Conservation (phyloP, 2,329 filamentous ascomycete genomes). For the Phyllosticta citribraziliensis region DNA sequence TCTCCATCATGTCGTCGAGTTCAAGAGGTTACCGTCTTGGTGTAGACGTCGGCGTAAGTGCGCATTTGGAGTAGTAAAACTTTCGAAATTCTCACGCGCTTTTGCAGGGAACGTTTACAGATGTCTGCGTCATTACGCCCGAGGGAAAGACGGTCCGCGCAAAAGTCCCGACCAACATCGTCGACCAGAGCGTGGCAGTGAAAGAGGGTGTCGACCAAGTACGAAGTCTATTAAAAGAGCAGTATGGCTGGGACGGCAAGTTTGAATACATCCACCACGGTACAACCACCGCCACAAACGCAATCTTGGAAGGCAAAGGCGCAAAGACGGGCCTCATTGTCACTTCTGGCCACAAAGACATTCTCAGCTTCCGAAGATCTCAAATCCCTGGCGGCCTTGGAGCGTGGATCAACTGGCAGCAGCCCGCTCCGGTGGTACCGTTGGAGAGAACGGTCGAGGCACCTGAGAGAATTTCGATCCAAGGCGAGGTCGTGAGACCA, state of each 20-base stretch:
- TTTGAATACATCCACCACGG: slow-evolving; percentile 43
- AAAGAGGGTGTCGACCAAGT: slow-evolving; percentile 36
- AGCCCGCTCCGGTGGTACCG: slow-evolving; percentile 40
- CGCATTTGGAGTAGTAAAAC: neutral
- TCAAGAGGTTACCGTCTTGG: slow-evolving; percentile 16
- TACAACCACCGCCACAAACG: slow-evolving; percentile 41
- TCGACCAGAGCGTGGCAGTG: slow-evolving; percentile 40
- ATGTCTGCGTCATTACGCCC: slow-evolving; percentile 39
- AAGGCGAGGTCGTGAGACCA: slow-evolving; percentile 31
- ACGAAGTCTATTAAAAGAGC: slow-evolving; percentile 28
- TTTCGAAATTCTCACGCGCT: neutral
- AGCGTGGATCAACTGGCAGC: slow-evolving; percentile 40
- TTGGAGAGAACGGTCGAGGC: slow-evolving; percentile 39
- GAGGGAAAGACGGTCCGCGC: slow-evolving; percentile 34
- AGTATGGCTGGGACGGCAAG: slow-evolving; percentile 33
- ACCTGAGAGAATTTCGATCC: slow-evolving; percentile 34
- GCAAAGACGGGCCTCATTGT: slow-evolving; percentile 39
- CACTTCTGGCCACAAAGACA: slow-evolving; percentile 41
- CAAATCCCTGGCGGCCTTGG: slow-evolving; percentile 44
- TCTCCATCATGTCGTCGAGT: neutral
- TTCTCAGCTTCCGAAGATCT: slow-evolving; percentile 36
- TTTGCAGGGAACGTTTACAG: slow-evolving; percentile 34
- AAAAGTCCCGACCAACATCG: slow-evolving; percentile 37
- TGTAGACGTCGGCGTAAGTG: slow-evolving; percentile 18
- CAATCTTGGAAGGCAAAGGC: slow-evolving; percentile 41